Evolutionary conservation across 192 early-diverging fungal genomes (phyloP), one percentile per base, ranked within the genome.

Genomic region (Geranomyces variabilis): DNA sequence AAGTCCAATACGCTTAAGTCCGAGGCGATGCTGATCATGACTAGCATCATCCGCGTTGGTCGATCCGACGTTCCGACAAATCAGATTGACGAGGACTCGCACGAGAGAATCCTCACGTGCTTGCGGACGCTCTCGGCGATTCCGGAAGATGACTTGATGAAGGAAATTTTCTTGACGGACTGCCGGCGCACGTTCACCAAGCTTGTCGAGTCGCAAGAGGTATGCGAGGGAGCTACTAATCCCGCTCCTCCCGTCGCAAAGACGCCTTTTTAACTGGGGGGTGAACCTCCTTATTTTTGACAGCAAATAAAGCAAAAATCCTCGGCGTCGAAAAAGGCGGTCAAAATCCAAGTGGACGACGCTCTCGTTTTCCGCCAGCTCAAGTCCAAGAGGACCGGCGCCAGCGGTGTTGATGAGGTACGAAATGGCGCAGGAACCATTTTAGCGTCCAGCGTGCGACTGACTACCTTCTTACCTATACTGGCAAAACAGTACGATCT

Each of bases 11-110:
- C 91, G 29, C 87, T 92, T 53, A 89, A 89, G n/a, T 91, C 95
- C n/a, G 96, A 97, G 77, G 86, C 93, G 8, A 96, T 98, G 94
- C 83, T 98, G 73, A 98, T 99, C 64, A 93, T 99, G 93, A 94
- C 96, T 1, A 90, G 92, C 68, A 90, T 99, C 41, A 89, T 98
- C 62, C 90, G 95, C 57, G 88, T 96, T 36, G 97, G 97, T 13
- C 91, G 93, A 73, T 95, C 94, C 13, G 81, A 89, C 66, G 94
- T 96, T 79, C 89, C 85, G 28, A 77, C 89, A 45, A 84, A 86
- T n/a, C 90, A 90, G 1, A 97, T 99, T 67, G 97, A 99, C 78
- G 97, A 99, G 77, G 97, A 99, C 81, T 95, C 96, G 14, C 88
- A 93, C 65, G 92, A 95, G 73, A 90, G 97, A 68, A 93, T 99